These are phyloP conservation scores for Sclerotinia spermophila DNA, from an alignment of 2,329 filamentous ascomycete genomes.

Conservation along the genomic window DNA sequence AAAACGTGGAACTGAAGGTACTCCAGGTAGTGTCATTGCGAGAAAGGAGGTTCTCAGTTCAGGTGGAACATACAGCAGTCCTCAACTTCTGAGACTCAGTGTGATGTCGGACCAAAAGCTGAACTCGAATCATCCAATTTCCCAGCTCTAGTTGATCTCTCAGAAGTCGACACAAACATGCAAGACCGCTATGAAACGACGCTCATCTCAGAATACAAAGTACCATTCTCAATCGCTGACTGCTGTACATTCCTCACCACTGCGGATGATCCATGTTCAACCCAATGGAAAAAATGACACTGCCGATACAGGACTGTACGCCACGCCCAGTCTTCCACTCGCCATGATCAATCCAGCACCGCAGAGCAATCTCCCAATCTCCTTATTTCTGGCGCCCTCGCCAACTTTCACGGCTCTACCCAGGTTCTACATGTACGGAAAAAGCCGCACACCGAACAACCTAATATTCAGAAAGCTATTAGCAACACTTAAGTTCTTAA, in stretches of 20 bases:
- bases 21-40: constrained; percentile 25
- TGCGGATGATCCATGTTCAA: constrained; percentile 40
- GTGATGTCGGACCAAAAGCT: constrained; percentile 42
- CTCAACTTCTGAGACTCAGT: constrained; percentile 45
- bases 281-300: constrained; percentile 27
- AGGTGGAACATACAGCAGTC: constrained; percentile 46
- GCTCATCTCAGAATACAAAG: constrained; percentile 43
- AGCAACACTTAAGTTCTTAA: too few relatives aligned
- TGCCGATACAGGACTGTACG: constrained; percentile 28
- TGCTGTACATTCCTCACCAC: constrained; percentile 38
- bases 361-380: constrained; percentile 21
- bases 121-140: constrained; percentile 45
- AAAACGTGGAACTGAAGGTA: constrained; percentile 31
- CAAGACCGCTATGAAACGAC: constrained; percentile 50
- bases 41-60: constrained; percentile 45
- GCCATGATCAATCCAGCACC: constrained; percentile 25
- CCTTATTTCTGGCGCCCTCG: constrained; percentile 17
- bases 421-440: too few relatives aligned
- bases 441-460: too few relatives aligned
- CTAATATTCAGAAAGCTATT: too few relatives aligned
- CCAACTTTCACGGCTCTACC: constrained; percentile 33
- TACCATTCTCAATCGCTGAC: constrained; percentile 39
- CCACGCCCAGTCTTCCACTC: constrained; percentile 48
- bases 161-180: constrained; percentile 60
- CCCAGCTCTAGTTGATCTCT: constrained; percentile 51